These are phyloP conservation scores for Euryodendron excelsum DNA, from an alignment of 148 eudicot species.

Conservation along the genomic window DNA sequence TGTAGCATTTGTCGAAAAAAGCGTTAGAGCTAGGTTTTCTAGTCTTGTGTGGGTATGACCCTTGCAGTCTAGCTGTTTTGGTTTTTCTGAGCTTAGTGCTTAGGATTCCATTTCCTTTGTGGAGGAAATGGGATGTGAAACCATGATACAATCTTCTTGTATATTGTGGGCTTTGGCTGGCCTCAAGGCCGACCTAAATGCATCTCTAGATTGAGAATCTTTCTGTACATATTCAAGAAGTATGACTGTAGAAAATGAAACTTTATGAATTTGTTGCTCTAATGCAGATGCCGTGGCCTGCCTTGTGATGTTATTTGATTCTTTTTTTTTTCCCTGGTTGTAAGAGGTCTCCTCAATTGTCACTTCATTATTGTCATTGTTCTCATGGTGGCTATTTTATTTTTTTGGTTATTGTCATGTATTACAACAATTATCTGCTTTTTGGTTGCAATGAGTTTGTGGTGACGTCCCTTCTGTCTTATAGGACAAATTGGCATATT, in stretches of 20 bases:
- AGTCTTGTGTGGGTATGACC: background rate
- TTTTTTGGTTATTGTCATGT: background rate
- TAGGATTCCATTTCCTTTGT: background rate
- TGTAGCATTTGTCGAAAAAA: background rate
- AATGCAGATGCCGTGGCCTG: background rate
- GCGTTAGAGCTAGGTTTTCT: background rate
- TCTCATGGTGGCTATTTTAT: background rate
- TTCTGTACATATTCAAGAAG: background rate
- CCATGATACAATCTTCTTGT: background rate
- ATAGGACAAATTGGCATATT: conserved; percentile 85
- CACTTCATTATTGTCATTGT: background rate
- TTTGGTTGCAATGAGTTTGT: background rate
- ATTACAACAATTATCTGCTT: background rate
- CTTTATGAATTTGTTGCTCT: background rate
- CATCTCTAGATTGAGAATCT: background rate
- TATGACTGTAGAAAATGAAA: background rate
- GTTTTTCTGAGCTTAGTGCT: background rate
- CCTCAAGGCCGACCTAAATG: background rate
- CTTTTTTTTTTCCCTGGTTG: background rate
- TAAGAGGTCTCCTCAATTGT: background rate
- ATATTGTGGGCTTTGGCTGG: background rate
- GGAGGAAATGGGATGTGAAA: conserved; percentile 6
- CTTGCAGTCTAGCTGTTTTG: background rate
- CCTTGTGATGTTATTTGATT: background rate
- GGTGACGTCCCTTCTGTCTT: conserved; percentile 15